Base-by-base conservation (phyloP, 495 filamentous ascomycete genomes). In the Aspergillus diversus region DNA sequence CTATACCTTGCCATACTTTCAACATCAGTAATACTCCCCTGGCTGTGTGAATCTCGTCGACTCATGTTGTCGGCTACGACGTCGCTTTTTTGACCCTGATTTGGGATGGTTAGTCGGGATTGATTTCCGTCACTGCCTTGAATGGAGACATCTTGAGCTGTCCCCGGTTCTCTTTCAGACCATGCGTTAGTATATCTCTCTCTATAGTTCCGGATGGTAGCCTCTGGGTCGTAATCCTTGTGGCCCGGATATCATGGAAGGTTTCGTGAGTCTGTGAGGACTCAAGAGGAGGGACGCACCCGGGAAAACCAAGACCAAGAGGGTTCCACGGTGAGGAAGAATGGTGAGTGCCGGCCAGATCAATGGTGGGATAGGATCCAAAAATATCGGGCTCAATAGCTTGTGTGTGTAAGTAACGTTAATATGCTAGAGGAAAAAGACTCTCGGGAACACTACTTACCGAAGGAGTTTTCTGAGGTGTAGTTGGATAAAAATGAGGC, bases 111-210 rank as follows among this genome's bases (percentile, higher is more conserved):
- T 43, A 43, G 39, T 43, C 39, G 39, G 11, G 39, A 13, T 13
- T 43, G 39, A 8, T 43, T 15, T 15, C n/a, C 39, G 8, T 6
- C 11, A 43, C n/a, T 43, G 11, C 11, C 39, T 6, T 43, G 39
- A 43, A 12, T 15, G n/a, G 39, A 43, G 39, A 43, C 39, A 15
- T 43, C n/a, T 43, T 43, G 39, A 13, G 39, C 4, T 15, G n/a
- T 43, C 39, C n/a, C 39, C 39, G 39, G 39, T 43, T 43, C 39
- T 43, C 39, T 43, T 43, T 6, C n/a, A 43, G 39, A 43, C 39
- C 8, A 43, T 15, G 39, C 39, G 39, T 43, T 15, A 43, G 39
- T 43, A 43, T 43, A 43, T 43, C 11, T 43, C 21, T 27, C 39
- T 43, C n/a, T 11, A 43, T 11, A 43, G 39, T 15, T 13, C 39